phyloP scores from a whole-genome alignment of 352 stramenopile genomes.

The Pythium utonaiense region DNA sequence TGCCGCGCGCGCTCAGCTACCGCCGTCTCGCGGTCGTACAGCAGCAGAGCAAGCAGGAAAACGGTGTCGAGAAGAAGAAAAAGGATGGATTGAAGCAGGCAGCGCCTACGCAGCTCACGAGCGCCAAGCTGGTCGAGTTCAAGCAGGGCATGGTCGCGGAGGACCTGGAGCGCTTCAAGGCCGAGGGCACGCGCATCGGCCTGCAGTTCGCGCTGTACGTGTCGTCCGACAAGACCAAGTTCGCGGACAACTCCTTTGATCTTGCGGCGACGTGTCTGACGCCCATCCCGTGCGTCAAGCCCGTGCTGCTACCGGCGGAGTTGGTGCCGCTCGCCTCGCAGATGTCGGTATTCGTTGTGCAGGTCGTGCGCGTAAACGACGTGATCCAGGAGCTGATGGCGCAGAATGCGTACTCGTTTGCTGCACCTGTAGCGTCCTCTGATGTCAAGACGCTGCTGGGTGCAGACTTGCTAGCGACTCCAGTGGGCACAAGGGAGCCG shows the following conservation, averaged over 20 bases:
- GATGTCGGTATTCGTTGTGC: conserved; percentile 54
- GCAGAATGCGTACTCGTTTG: conserved; percentile 40
- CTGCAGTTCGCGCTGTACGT: conserved; percentile 55
- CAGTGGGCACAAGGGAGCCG: conserved; percentile 30
- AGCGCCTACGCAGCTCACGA: conserved; percentile 7
- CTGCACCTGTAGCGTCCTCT: conserved; percentile 10
- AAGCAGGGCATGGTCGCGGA: conserved; percentile 70
- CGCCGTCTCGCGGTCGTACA: conserved; percentile 31
- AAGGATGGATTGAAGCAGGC: too few relatives aligned
- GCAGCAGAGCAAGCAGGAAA: conserved; percentile 12
- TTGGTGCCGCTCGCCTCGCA: conserved; percentile 39
- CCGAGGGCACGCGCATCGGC: conserved; percentile 46
- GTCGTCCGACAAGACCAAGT: conserved; percentile 31
- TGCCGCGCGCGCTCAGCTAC: conserved; percentile 78
- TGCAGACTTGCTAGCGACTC: conserved; percentile 42
- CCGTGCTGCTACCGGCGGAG: conserved; percentile 40
- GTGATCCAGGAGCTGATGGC: conserved; percentile 33
- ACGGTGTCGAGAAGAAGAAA: not conserved
- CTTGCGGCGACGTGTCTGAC: conserved; percentile 52
- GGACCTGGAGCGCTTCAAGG: conserved; percentile 57
- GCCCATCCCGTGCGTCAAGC: conserved; percentile 50
- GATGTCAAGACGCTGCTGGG: conserved; percentile 27
- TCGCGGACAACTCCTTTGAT: conserved; percentile 59
- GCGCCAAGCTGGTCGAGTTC: conserved; percentile 44
- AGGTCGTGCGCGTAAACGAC: conserved; percentile 63